Conservation (phyloP, 192 early-diverging fungal species). For the Umbelopsis ramanniana region DNA sequence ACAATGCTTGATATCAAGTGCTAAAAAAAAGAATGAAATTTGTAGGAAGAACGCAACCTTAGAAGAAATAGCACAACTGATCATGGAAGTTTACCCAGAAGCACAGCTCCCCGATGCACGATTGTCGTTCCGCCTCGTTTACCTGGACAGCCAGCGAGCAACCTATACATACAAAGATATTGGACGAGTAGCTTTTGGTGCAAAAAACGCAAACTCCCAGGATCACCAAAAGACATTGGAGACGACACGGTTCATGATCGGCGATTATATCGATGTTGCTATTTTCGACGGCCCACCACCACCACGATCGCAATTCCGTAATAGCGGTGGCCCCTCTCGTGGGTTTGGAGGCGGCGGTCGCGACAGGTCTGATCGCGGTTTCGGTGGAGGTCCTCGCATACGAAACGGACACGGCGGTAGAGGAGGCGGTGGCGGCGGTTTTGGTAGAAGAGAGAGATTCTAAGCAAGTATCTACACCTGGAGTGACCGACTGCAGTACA, state of each 20-base stretch:
- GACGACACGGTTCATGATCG: conserved; percentile 57
- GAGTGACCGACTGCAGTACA: neutral
- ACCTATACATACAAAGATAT: conserved; percentile 46
- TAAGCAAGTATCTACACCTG: neutral
- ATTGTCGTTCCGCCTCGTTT: conserved; percentile 55
- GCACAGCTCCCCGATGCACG: conserved; percentile 44
- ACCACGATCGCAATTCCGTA: conserved; percentile 12
- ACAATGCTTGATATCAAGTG: neutral
- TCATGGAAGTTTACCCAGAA: conserved; percentile 48
- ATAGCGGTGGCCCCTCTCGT: neutral
- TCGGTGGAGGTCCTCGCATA: conserved; percentile 1
- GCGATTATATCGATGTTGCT: conserved; percentile 62
- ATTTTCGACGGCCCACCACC: conserved; percentile 42
- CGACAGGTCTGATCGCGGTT: conserved; percentile 9
- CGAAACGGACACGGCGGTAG: neutral
- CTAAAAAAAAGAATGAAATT: conserved; percentile 1
- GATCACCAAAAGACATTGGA: conserved; percentile 57
- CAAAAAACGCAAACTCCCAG: conserved; percentile 24
- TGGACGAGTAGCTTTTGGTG: conserved; percentile 34
- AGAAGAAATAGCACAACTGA: conserved; percentile 58
- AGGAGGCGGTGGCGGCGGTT: neutral
- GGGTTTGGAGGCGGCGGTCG: conserved; percentile 4
- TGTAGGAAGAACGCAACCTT: conserved; percentile 66
- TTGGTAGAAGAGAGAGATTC: conserved; percentile 15
- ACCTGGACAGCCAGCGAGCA: conserved; percentile 44